Percentiles rank a stretch among this genome's conserved stretches.
Conservation (phyloP, 805 yeast genomes). For the Candida argentea region DNA sequence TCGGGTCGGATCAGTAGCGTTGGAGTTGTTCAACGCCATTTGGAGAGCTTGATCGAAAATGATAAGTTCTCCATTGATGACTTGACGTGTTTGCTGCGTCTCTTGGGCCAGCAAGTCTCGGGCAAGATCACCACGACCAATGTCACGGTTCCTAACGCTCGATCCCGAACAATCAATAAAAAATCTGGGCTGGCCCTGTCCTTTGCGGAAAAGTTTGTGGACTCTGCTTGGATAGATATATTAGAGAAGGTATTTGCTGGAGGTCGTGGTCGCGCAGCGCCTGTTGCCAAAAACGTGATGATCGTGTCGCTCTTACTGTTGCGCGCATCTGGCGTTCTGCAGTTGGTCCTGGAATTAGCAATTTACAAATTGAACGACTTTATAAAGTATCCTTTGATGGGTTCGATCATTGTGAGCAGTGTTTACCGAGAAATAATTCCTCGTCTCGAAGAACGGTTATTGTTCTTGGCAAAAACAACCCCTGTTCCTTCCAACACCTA, state of each 20-base stretch:
- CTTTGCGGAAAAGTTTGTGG: conserved; percentile 49
- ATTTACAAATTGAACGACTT: conserved; percentile 34
- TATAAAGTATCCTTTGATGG: conserved; percentile 42
- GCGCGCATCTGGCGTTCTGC: conserved; percentile 31
- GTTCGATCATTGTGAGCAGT: conserved; percentile 42
- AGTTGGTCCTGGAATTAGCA: conserved; percentile 34
- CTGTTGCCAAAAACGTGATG: conserved; percentile 37
- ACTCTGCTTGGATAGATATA: conserved; percentile 45
- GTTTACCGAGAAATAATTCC: conserved; percentile 39
- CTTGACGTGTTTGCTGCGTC: conserved; percentile 31
- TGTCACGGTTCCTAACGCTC: conserved; percentile 7
- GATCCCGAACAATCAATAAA: conserved; percentile 13
- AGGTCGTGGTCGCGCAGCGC: conserved; percentile 44
- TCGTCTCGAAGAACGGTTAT: conserved; percentile 40
- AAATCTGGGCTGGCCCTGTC: conserved; percentile 13
- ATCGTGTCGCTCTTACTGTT: conserved; percentile 43
- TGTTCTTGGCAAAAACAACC: conserved; percentile 35
- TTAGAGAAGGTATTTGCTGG: conserved; percentile 49
- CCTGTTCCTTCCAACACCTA: no score
- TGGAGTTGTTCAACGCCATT: conserved; percentile 39
- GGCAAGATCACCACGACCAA: conserved; percentile 9
- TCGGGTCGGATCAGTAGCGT: conserved; percentile 40
- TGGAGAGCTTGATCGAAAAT: conserved; percentile 37
- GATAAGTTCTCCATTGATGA: conserved; percentile 38
- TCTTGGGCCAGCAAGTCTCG: conserved; percentile 34